Conservation (phyloP, 306 rosid genomes). For the Dalbergia oliveri region DNA sequence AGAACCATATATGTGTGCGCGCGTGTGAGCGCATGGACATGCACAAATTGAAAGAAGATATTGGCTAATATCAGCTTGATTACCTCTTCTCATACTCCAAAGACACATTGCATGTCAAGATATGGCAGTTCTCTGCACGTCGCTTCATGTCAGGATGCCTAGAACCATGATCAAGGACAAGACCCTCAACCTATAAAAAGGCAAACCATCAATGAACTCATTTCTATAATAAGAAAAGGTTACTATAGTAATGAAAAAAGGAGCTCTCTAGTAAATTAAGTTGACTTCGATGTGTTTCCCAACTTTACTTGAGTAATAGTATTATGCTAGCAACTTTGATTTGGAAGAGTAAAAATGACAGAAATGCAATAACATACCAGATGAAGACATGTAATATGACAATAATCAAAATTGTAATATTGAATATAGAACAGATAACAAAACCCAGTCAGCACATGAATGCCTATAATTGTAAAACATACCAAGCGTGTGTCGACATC, state of each 20-base stretch:
- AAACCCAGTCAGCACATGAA: background rate
- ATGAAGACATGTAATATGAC: background rate
- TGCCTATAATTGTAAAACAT: slow-evolving; percentile 44
- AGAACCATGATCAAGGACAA: slow-evolving; percentile 99
- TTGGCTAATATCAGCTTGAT: slow-evolving; percentile 1
- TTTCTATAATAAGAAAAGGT: background rate
- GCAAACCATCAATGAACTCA: slow-evolving; percentile 16
- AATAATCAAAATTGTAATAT: background rate
- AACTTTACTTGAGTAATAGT: background rate
- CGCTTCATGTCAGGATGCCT: slow-evolving; percentile 99
- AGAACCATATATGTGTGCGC: background rate
- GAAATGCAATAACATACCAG: background rate
- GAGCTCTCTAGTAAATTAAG: background rate
- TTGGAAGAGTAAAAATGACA: background rate
- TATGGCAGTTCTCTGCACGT: slow-evolving; percentile 88
- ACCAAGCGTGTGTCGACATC: slow-evolving; percentile 97
- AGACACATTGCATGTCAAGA: slow-evolving; percentile 89
- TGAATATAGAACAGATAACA: too few relatives aligned
- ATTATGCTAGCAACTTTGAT: background rate
- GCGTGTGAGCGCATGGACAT: background rate
- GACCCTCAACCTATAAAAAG: slow-evolving; percentile 86
- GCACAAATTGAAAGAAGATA: slow-evolving; percentile 20
- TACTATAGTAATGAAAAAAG: too few relatives aligned
- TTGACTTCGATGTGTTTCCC: background rate
- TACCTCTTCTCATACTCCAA: slow-evolving; percentile 97